Conservation (phyloP, 441 rosid genomes). For the Syzygium malaccense region DNA sequence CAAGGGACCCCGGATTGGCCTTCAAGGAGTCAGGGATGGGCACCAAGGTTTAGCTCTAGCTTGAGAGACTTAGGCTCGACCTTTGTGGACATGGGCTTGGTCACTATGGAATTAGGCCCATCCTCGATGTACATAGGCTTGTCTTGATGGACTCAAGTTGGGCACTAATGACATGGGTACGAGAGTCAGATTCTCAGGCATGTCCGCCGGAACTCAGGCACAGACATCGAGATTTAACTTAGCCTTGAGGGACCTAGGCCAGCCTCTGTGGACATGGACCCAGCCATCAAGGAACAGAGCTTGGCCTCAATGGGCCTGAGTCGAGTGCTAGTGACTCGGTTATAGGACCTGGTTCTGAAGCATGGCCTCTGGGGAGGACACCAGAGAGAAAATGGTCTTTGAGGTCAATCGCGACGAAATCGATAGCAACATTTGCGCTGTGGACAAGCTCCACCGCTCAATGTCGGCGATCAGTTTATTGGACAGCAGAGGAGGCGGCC, state of each 20-base stretch:
- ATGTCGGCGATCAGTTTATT: conserved; percentile 18
- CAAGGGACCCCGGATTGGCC: background rate
- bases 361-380: conserved; percentile 25
- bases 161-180: background rate
- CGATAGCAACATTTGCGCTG: conserved; percentile 53
- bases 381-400: conserved; percentile 65
- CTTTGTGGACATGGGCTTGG: background rate
- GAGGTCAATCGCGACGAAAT: conserved; percentile 54
- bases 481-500: background rate
- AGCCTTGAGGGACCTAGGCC: background rate
- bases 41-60: background rate
- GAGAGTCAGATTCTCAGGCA: background rate
- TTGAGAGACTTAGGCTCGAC: background rate
- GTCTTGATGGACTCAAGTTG: background rate
- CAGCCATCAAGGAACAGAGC: background rate
- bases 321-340: background rate
- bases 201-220: too few species aligned
- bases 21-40: background rate
- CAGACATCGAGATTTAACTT: rapidly evolving
- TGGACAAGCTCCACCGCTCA: conserved; percentile 62
- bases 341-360: background rate
- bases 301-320: background rate
- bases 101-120: background rate
- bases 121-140: background rate
- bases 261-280: rapidly evolving